These are phyloP conservation scores for Aspergillus pseudoviridinutans DNA, from an alignment of 2,329 filamentous ascomycete genomes.

Conservation along the genomic window DNA sequence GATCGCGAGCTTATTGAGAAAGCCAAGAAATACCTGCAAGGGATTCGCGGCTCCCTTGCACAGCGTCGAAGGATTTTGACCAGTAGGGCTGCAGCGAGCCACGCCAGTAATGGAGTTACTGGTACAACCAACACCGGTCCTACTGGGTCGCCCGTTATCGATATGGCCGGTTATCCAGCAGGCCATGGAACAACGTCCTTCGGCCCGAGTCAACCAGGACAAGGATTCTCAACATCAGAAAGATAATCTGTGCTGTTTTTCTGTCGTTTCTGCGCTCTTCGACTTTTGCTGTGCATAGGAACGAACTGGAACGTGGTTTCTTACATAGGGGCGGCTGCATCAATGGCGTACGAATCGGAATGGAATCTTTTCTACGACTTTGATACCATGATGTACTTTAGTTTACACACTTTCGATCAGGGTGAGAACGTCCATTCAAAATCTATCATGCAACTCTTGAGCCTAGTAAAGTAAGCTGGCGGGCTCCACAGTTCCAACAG, in stretches of 20 bases:
- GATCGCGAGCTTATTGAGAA: slow-evolving; percentile 49
- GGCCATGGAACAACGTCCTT: background rate
- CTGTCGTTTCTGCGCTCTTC: too few relatives aligned
- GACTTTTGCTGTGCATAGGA: background rate
- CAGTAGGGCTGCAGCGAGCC: slow-evolving; percentile 13
- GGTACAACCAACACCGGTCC: background rate
- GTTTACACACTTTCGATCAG: background rate
- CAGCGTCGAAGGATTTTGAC: slow-evolving; percentile 44
- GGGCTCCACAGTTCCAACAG: background rate
- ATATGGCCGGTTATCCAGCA: slow-evolving; percentile 2
- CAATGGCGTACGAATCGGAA: background rate
- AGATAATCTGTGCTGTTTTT: background rate
- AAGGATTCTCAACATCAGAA: background rate
- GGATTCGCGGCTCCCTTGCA: slow-evolving; percentile 54
- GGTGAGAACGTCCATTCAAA: background rate
- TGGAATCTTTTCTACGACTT: background rate
- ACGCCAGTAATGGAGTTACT: background rate
- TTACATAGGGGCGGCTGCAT: background rate
- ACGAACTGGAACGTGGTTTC: background rate
- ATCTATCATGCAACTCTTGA: background rate
- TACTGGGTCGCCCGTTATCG: slow-evolving; percentile 1
- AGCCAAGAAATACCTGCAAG: slow-evolving; percentile 55
- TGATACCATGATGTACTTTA: background rate
- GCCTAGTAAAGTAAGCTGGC: background rate
- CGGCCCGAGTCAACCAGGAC: background rate